Base-by-base conservation (phyloP, 2,329 filamentous ascomycete genomes). In the Venturia effusa region DNA sequence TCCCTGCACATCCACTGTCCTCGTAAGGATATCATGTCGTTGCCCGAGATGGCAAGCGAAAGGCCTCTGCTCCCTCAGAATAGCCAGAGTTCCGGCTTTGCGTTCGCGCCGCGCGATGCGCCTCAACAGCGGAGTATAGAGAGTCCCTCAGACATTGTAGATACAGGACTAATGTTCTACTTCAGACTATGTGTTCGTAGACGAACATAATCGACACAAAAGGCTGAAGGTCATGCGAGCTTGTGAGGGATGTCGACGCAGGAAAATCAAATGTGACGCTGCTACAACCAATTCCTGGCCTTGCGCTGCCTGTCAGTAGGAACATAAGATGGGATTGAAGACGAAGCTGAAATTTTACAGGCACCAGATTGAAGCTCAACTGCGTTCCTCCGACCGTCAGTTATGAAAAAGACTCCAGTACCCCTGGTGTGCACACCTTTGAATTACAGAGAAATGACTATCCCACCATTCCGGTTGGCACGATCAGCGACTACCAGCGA, bases 181-280 rank as follows among this genome's bases (percentile, higher is more conserved):
- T 66, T 57, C 71, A 96, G 92, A 97, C 75, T 97, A 97, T 89
- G 94, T 97, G 71, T 97, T 97, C 73, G 94, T 97, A 65, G 93
- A 97, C 76, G 93, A 97, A 76, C 94, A 97, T 77, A 97, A 97
- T 79, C 88, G 94, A 68, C 94, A 97, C 77, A 97, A 97, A 78
- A 86, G 93, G 70, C 80, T 97, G 67, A 97, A 97, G 83, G 91
- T 91, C 94, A 65, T 63, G 63, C 88, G 94, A 80, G 94, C 93
- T 64, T 97, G 93, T 75, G 93, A 97, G 78, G 93, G 93, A 66
- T 97, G 93, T 73, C 85, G 93, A 67, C 88, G 92, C 76, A 86
- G 93, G 71, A 99, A 99, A 77, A 99, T 99, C 74, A 96, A 96
- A 76, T 99, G 93, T 78, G 94, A 97, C 78, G 92, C 93, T 62